phyloP scores from a whole-genome alignment of 192 early-diverging fungal species.

The Entomortierella beljakovae region DNA sequence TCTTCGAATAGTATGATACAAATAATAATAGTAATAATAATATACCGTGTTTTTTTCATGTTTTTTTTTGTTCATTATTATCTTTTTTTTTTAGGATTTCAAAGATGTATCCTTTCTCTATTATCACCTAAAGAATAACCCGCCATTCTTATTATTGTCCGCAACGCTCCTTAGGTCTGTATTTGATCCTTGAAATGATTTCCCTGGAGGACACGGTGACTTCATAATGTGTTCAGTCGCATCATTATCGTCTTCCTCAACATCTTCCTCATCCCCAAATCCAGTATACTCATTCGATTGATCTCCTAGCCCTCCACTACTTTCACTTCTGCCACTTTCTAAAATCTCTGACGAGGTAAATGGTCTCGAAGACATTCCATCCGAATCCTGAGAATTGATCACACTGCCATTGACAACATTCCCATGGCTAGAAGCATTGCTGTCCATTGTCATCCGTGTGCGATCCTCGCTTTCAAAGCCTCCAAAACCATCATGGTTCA shows the following conservation, averaged over 20 bases:
- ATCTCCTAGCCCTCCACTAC: not conserved
- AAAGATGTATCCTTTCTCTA: too few species aligned
- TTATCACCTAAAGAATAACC: too few species aligned
- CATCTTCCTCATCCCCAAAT: conserved; percentile 5
- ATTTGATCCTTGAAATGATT: conserved; percentile 8
- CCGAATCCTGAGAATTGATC: not conserved
- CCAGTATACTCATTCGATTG: not conserved
- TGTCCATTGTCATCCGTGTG: conserved; percentile 22
- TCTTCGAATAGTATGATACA: too few species aligned
- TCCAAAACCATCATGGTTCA: conserved; percentile 36
- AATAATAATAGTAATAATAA: too few species aligned
- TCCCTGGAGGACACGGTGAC: conserved; percentile 44
- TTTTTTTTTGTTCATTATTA: too few species aligned
- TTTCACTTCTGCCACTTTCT: not conserved
- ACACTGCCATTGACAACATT: not conserved
- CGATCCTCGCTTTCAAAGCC: conserved; percentile 23
- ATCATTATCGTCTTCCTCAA: conserved; percentile 29
- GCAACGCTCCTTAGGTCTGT: conserved; percentile 34
- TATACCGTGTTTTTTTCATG: too few species aligned
- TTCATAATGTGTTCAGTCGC: conserved; percentile 13
- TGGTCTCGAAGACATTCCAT: not conserved
- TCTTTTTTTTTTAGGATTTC: too few species aligned
- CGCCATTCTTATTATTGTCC: too few species aligned
- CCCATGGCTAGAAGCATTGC: not conserved
- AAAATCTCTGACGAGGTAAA: not conserved